Base-by-base conservation (phyloP, 2,329 filamentous ascomycete genomes). In the Alternaria solani region DNA sequence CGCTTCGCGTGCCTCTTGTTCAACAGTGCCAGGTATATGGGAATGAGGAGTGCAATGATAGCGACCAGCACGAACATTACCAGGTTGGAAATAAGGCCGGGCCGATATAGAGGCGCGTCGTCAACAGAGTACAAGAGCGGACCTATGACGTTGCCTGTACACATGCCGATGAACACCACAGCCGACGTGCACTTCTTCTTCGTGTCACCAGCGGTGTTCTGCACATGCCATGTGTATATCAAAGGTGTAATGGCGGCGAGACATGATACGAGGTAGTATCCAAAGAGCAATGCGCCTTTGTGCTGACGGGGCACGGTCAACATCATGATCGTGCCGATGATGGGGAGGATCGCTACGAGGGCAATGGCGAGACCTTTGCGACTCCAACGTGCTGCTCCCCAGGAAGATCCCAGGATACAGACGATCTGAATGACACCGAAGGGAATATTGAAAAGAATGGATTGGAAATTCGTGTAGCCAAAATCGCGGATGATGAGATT, bases 401-500 rank as follows among this genome's bases (percentile, higher is more conserved):
- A 86, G 12, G 85, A 85, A 0, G 81, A 81, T 2, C 81, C 81
- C 2, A 81, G 74, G 59, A 87, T 87, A 34, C 81, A 72, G 7
- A 72, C 71, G 1, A 84, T 81, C 2, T 83, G 79, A 47, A 88
- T 79, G 14, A 87, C 62, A 0, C 85, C 87, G 63, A 87, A 86
- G 2, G 86, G 86, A 55, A 88, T 86, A 65, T 86, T 86, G 71
- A 89, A 81, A 32, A 87, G 81, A 18, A 84, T 82, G 1, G 84
- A 83, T 69, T 87, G 80, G 32, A 88, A 75, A 38, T 81, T 80
- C 0, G 83, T 83, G 71, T 87, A 87, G 8, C 84, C 83, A 51
- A 88, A 87, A 5, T 84, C 85, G 46, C 78, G 80, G 69, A 87
- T 81, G 54, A 87, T 83, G 36, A 87, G 80, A 67, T 87, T 88